Base-by-base conservation (phyloP, 2,329 filamentous ascomycete genomes). In the Pyricularia sp. region DNA sequence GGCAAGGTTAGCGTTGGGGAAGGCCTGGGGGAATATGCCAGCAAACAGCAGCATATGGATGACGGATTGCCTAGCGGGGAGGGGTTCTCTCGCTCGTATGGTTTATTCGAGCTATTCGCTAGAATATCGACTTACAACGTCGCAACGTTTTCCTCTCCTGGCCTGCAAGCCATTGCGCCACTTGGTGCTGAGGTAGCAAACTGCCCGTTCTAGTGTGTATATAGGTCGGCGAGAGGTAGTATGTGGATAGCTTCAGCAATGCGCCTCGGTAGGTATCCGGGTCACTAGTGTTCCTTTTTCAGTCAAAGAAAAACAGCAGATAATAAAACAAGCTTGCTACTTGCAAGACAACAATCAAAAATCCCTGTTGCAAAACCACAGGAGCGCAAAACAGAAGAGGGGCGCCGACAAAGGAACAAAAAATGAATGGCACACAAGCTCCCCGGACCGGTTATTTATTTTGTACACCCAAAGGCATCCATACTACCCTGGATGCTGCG, bases 111-210 rank as follows among this genome's bases (percentile, higher is more conserved):
- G 11, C 14, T 65, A 25, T 25, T 28, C n/a, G 17, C 31, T 36
- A 42, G 9, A 36, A 14, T 26, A 68, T 65, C 68, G 3, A 77
- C 79, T 72, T 73, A 83, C 81, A 83, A 80, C 28, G 80, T 82
- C 68, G 81, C 81, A 69, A 83, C 81, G 69, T 81, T 81, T 73
- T 83, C 81, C 72, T 83, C 81, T 70, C 81, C 81, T 36, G 80
- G 80, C 71, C 79, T 77, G 69, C 79, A 79, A 69, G 81, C 80
- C 81, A 83, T 83, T 67, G 28, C 33, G 66, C 42, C 42, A 50
- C 42, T 50, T 7, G 20, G 42, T 50, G 42, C 3, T 50, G 17
- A 50, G 20, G 42, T 50, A 36, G 33, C 33, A 2, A n/a, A n/a
- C 20, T 50, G 20, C 42, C 17, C 5, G 1, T 6, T 7, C 2